Conservation (phyloP, 192 early-diverging fungal species). For the Podila epicladia region DNA sequence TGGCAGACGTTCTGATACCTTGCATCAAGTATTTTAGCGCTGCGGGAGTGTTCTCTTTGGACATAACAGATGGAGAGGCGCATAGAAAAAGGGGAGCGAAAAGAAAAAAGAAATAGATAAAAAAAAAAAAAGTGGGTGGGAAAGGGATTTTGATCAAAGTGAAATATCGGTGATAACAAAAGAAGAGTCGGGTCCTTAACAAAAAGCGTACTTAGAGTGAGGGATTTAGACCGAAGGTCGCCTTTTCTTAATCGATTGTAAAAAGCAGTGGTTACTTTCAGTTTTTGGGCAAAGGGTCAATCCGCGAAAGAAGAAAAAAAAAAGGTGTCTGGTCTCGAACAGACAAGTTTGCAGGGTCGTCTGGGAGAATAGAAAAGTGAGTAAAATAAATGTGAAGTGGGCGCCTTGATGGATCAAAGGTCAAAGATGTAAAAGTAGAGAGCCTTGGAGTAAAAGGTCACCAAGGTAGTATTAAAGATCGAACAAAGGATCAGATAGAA, state of each 20-base stretch:
- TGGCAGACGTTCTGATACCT: not conserved
- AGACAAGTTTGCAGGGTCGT: not conserved
- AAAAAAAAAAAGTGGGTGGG: not conserved
- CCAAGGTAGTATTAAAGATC: too few relatives aligned
- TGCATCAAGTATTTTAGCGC: constrained; percentile 24
- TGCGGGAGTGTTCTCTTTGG: not conserved
- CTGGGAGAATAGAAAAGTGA: too few relatives aligned
- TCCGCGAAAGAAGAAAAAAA: too few relatives aligned
- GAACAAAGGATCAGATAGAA: too few relatives aligned
- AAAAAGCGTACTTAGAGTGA: not conserved
- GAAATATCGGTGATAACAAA: not conserved
- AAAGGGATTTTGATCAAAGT: too few relatives aligned
- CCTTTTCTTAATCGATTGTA: constrained; percentile 13
- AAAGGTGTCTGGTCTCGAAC: not conserved
- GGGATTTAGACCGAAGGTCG: not conserved
- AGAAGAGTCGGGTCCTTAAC: not conserved
- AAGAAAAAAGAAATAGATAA: not conserved
- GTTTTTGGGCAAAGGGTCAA: not conserved
- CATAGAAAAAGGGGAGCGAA: not conserved
- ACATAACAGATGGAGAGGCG: not conserved
- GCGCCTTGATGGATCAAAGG: too few relatives aligned
- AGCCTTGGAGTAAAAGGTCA: too few relatives aligned
- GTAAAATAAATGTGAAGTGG: too few relatives aligned
- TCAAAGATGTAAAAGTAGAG: too few relatives aligned
- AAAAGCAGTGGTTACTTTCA: constrained; percentile 16